Conservation (phyloP, 345 rosid species). For the Citrus unshiu region DNA sequence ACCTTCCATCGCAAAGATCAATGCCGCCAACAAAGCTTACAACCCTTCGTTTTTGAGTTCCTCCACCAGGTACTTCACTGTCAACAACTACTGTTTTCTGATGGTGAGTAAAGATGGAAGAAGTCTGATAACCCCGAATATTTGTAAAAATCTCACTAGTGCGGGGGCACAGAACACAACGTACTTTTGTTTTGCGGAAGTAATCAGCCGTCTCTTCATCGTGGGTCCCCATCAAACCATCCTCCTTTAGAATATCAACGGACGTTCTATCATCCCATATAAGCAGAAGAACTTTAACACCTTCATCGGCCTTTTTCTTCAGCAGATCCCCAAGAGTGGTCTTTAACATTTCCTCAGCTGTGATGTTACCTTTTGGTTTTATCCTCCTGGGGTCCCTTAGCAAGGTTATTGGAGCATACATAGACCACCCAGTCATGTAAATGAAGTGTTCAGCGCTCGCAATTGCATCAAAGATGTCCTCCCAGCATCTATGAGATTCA, state of each 20-base stretch:
- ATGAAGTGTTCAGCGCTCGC: constrained; percentile 51
- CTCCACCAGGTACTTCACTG: constrained; percentile 21
- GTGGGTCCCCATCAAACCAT: constrained; percentile 77
- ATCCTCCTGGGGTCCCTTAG: constrained; percentile 47
- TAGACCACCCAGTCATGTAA: constrained; percentile 86
- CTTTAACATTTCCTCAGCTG: no score
- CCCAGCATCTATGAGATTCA: constrained; percentile 65
- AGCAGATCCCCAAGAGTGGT: constrained; percentile 55
- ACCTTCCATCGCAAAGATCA: constrained; percentile 88
- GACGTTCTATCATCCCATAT: constrained; percentile 90
- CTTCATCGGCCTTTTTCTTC: constrained; percentile 56
- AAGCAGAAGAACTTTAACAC: constrained; percentile 59
- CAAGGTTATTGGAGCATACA: constrained; percentile 46
- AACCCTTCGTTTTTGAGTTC: constrained; percentile 36
- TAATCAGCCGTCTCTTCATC: constrained; percentile 56
- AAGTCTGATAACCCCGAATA: constrained; percentile 41
- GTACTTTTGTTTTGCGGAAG: constrained; percentile 54
- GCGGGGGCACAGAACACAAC: constrained; percentile 64
- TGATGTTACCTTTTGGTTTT: constrained; percentile 20
- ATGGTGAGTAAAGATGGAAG: constrained; percentile 74
- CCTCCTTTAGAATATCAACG: constrained; percentile 31
- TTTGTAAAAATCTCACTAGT: constrained; percentile 42
- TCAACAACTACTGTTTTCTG: constrained; percentile 76
- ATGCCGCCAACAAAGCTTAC: constrained; percentile 87
- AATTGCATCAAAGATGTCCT: constrained; percentile 71